Percentiles rank a stretch among this genome's conserved stretches.
Conservation (phyloP, 2,329 filamentous ascomycete genomes). For the Cordyceps tenuipes region DNA sequence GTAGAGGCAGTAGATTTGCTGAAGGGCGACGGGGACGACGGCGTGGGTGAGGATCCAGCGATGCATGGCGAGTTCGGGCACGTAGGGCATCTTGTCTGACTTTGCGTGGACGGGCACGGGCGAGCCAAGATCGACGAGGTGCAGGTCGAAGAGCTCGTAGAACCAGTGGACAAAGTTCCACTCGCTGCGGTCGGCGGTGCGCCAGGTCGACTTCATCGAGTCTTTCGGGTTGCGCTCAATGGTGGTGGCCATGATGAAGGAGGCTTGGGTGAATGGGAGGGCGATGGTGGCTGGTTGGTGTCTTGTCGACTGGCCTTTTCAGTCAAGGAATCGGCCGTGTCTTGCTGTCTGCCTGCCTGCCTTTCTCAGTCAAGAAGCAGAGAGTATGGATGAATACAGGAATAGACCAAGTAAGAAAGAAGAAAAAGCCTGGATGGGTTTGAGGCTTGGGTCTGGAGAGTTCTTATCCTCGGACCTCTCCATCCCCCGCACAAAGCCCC, state of each 20-base stretch:
- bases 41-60: constrained; percentile 30
- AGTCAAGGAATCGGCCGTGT: no score
- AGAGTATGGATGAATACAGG: neutral
- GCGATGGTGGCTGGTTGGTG: no score
- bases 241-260: constrained; percentile 4
- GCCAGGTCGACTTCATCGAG: constrained; percentile 31
- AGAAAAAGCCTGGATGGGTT: no score
- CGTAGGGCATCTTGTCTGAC: constrained; percentile 28
- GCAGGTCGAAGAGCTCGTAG: constrained; percentile 22
- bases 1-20: constrained; percentile 24
- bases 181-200: constrained; percentile 17
- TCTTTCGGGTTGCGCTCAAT: constrained; percentile 17
- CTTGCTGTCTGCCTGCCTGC: neutral
- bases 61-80: constrained; percentile 26
- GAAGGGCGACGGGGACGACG: constrained; percentile 26
- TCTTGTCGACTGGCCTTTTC: neutral
- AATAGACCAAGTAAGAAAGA: no score
- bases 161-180: constrained; percentile 24
- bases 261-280: neutral
- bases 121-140: constrained; percentile 20
- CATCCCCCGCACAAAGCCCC: neutral
- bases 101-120: constrained; percentile 29
- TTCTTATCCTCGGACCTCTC: neutral
- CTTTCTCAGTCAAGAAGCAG: neutral
- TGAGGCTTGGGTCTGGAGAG: neutral